These are phyloP conservation scores for Bacidia rubella DNA, from an alignment of 495 filamentous ascomycete species.

Conservation along the genomic window DNA sequence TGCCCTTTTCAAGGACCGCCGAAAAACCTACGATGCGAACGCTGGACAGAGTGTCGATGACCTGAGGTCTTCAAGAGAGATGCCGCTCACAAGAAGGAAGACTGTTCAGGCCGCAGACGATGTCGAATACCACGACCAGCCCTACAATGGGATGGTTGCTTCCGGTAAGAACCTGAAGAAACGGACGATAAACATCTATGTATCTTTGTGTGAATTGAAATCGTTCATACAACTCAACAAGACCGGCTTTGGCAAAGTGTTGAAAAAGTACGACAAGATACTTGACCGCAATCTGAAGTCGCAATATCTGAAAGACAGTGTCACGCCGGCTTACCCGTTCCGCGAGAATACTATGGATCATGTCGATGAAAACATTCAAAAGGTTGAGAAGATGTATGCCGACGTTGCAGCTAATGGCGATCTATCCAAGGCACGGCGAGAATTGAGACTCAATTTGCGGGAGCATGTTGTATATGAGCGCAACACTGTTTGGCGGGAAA, in stretches of 20 bases:
- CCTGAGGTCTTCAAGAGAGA: constrained; percentile 43
- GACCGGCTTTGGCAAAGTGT: constrained; percentile 87
- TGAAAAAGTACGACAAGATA: constrained; percentile 99
- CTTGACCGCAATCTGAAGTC: constrained; percentile 63
- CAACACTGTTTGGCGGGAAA: constrained; percentile 97
- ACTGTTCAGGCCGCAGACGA: background rate
- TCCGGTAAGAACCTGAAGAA: constrained; percentile 82
- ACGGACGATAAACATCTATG: constrained; percentile 71
- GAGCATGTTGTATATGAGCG: constrained; percentile 99
- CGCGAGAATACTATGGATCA: constrained; percentile 49
- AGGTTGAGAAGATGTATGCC: constrained; percentile 69
- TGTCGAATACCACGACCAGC: constrained; percentile 66
- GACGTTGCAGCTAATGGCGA: constrained; percentile 71
- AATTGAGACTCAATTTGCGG: constrained; percentile 78
- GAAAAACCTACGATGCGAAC: constrained; percentile 21
- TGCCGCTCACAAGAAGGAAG: constrained; percentile 21
- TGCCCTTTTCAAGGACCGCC: constrained; percentile 11
- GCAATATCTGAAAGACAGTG: constrained; percentile 58
- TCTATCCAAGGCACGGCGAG: constrained; percentile 55
- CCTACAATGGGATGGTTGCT: constrained; percentile 56
- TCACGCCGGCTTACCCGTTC: constrained; percentile 68
- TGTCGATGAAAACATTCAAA: constrained; percentile 53
- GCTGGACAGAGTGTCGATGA: constrained; percentile 25
- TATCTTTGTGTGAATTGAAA: constrained; percentile 87
- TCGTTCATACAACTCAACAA: constrained; percentile 93